Evolutionary conservation across 495 filamentous ascomycete genomes (phyloP).

Genomic region (Hypoxylon perforatum): DNA sequence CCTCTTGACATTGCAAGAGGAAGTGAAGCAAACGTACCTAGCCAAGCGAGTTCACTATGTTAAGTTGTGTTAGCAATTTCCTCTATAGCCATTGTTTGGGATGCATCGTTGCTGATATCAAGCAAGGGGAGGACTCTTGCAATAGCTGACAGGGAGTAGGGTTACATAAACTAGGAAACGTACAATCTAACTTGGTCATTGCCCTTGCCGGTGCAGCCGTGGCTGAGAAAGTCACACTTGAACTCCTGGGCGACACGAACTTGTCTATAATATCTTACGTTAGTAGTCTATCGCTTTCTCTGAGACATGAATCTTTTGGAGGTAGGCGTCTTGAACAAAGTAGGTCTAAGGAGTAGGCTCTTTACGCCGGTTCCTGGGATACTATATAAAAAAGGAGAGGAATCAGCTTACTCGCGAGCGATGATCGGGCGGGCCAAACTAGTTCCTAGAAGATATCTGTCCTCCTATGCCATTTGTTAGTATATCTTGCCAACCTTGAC

Average conservation of each 20-base stretch:
- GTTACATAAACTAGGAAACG: conserved; percentile 26
- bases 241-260: conserved; percentile 72
- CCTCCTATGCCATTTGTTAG: conserved; percentile 67
- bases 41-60: conserved; percentile 20
- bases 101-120: too few species aligned
- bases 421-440: conserved; percentile 89
- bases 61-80: background rate
- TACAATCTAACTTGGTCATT: conserved; percentile 87
- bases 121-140: too few species aligned
- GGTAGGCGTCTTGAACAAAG: background rate
- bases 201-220: conserved; percentile 89
- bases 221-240: conserved; percentile 73
- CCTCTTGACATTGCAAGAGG: too few species aligned
- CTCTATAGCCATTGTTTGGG: background rate
- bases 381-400: background rate
- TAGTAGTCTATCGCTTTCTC: conserved; percentile 54
- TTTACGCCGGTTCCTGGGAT: too few species aligned
- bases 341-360: too few species aligned
- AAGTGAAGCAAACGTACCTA: conserved; percentile 10
- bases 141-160: too few species aligned
- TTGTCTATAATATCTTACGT: conserved; percentile 14
- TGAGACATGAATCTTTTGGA: too few species aligned
- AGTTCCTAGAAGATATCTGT: conserved; percentile 81
- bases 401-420: conserved; percentile 72
- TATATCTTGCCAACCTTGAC: background rate